Percentiles rank a stretch among this genome's conserved stretches.
Evolutionary conservation across 257 asterid species (phyloP).

Genomic region (Jaltomata sinuosa): DNA sequence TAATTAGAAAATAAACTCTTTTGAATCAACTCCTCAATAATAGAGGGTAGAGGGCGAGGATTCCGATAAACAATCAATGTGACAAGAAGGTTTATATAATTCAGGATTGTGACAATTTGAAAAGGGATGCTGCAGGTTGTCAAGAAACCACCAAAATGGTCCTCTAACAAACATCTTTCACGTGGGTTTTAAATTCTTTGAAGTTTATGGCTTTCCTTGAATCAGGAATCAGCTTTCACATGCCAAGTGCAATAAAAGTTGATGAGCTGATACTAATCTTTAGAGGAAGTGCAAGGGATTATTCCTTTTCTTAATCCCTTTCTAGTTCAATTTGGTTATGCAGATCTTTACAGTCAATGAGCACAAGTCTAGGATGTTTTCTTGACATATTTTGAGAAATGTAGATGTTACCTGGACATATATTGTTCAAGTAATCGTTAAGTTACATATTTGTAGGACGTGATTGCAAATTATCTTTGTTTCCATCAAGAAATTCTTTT

Average conservation of each 20-base stretch:
- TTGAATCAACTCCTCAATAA: background rate
- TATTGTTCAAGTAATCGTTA: background rate
- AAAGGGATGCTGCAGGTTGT: background rate
- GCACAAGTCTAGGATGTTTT: background rate
- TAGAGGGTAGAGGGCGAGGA: background rate
- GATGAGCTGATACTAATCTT: background rate
- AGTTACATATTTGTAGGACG: background rate
- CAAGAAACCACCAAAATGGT: background rate
- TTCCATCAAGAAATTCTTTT: background rate
- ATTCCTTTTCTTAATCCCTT: background rate
- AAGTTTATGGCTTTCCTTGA: background rate
- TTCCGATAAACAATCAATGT: background rate
- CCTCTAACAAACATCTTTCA: background rate
- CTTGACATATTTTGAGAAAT: background rate
- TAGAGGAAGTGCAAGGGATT: background rate
- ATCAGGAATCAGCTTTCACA: background rate
- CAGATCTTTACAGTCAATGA: background rate
- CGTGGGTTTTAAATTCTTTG: background rate
- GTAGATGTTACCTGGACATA: background rate
- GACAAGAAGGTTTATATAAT: background rate
- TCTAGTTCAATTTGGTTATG: background rate
- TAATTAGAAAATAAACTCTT: constrained; percentile 18
- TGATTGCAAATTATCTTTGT: background rate
- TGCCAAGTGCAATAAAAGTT: background rate
- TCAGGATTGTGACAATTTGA: background rate